Conservation (phyloP, 2,329 filamentous ascomycete genomes). For the Aureobasidium uvarum region DNA sequence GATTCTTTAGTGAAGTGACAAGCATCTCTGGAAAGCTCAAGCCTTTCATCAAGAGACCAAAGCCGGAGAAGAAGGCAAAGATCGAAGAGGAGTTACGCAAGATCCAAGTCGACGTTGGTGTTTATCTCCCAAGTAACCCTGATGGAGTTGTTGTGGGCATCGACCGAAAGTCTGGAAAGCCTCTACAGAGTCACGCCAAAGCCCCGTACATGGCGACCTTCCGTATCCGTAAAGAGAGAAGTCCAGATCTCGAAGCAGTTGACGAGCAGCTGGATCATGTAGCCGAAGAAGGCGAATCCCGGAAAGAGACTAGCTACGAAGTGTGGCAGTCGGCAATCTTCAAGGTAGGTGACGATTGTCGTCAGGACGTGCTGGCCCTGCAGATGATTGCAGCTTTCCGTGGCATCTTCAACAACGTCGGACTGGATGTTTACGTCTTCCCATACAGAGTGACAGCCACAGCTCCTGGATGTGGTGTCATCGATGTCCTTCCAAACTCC, state of each 20-base stretch:
- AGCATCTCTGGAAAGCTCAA: constrained; percentile 93
- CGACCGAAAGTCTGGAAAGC: constrained; percentile 96
- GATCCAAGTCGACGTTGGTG: constrained; percentile 94
- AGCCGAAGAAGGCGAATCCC: constrained; percentile 35
- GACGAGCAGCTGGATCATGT: constrained; percentile 41
- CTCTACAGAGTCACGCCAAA: constrained; percentile 95
- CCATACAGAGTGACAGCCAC: constrained; percentile 97
- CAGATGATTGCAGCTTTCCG: constrained; percentile 98
- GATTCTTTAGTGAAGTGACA: constrained; percentile 98
- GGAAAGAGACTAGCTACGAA: constrained; percentile 65
- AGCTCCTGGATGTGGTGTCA: constrained; percentile 94
- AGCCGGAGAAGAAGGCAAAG: constrained; percentile 97
- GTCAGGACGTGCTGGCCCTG: constrained; percentile 91
- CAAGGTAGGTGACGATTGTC: constrained; percentile 98
- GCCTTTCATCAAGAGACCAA: constrained; percentile 85
- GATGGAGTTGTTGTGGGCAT: constrained; percentile 97
- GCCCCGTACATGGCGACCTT: constrained; percentile 99
- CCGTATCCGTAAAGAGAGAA: constrained; percentile 79
- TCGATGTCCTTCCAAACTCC: constrained; percentile 95
- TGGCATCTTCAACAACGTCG: constrained; percentile 92
- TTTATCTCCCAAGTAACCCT: constrained; percentile 95
- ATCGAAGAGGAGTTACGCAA: constrained; percentile 98
- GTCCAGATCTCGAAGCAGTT: constrained; percentile 50
- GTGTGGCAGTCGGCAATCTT: constrained; percentile 99
- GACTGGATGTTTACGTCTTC: constrained; percentile 94